These are phyloP conservation scores for Tulasnella calospora DNA, from an alignment of 768 basidiomycete genomes.

Conservation along the genomic window DNA sequence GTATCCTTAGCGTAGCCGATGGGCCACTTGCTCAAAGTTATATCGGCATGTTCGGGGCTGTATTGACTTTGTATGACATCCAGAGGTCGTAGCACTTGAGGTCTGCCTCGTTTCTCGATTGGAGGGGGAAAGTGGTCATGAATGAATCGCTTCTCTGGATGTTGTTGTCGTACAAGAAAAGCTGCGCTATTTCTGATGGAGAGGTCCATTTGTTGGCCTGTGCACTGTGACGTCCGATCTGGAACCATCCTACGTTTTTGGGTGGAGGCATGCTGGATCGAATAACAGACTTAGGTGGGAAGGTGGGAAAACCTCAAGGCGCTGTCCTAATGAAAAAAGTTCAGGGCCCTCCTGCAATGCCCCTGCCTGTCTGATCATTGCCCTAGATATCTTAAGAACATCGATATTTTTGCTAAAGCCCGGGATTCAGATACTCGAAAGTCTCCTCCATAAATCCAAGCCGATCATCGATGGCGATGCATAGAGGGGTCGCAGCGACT, in stretches of 20 bases:
- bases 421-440: too few species aligned
- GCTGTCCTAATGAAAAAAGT: too few species aligned
- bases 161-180: background rate
- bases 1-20: background rate
- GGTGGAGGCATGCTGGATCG: background rate
- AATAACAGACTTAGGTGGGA: too few species aligned
- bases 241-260: constrained; percentile 2
- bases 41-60: background rate
- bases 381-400: too few species aligned
- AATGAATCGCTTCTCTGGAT: background rate
- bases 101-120: background rate
- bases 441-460: too few species aligned
- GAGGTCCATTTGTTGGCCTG: background rate
- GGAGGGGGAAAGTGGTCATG: constrained; percentile 8
- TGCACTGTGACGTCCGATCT: background rate
- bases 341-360: too few species aligned
- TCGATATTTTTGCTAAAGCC: too few species aligned
- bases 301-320: too few species aligned
- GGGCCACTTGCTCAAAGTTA: background rate
- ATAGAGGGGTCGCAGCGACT: too few species aligned
- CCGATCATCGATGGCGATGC: too few species aligned
- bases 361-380: too few species aligned
- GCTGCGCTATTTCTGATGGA: background rate
- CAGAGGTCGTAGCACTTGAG: background rate
- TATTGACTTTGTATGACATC: background rate